Evolutionary conservation across 1,284 basidiomycete genomes (phyloP).

Genomic region (Tylopilus sp.): DNA sequence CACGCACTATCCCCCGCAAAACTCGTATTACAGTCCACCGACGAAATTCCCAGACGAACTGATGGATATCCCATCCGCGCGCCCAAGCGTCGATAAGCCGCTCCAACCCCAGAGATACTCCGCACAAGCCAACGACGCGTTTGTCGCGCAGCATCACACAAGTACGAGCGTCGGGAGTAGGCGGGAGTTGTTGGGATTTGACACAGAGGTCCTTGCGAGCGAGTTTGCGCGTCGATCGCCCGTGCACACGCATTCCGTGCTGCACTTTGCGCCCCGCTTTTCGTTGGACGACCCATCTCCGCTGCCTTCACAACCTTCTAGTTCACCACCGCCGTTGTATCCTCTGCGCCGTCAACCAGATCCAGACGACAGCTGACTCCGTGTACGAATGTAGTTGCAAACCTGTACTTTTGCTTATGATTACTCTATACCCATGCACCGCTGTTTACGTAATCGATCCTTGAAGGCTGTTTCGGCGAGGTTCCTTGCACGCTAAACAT

Average conservation of each 20-base stretch:
- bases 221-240: slow-evolving; percentile 7
- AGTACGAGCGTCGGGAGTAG: slow-evolving; percentile 20
- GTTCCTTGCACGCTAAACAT: slow-evolving; percentile 44
- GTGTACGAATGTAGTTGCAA: not conserved
- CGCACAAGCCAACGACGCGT: slow-evolving; percentile 4
- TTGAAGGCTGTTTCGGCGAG: not conserved
- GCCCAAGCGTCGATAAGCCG: slow-evolving; percentile 22
- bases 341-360: slow-evolving; percentile 28
- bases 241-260: not conserved
- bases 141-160: slow-evolving; percentile 1
- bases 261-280: slow-evolving; percentile 13
- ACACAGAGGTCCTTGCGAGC: slow-evolving; percentile 6
- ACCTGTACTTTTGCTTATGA: slow-evolving; percentile 11
- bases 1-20: slow-evolving; percentile 9
- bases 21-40: slow-evolving; percentile 14
- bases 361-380: not conserved
- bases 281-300: slow-evolving; percentile 11
- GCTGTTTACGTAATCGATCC: slow-evolving; percentile 18
- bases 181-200: slow-evolving; percentile 20
- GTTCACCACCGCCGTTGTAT: slow-evolving; percentile 15
- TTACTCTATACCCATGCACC: too few relatives aligned
- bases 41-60: slow-evolving; percentile 18
- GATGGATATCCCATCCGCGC: slow-evolving; percentile 14
- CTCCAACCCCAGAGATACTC: slow-evolving; percentile 23
- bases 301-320: not conserved